Base-by-base conservation (phyloP, 1,139 yeast genomes). In the Geotrichum aggregatum region DNA sequence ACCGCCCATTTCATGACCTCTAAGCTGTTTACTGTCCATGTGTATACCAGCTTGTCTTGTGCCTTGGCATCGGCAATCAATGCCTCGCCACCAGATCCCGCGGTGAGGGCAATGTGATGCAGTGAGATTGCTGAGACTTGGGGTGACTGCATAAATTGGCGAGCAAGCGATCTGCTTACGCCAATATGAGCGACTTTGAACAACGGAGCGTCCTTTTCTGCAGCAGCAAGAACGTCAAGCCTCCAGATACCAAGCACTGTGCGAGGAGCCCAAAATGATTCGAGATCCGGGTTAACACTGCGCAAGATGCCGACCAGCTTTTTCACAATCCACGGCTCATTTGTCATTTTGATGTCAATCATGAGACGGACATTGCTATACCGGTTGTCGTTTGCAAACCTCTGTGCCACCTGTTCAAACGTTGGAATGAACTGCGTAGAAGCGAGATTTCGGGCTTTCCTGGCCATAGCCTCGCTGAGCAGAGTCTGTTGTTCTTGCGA, bases 231-330 rank as follows among this genome's bases (percentile, higher is more conserved):
- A 63, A 84, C 85, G 52, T 78, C 79, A 49, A 83, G 66, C 57
- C 79, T 73, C 98, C 98, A 92, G 33, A 91, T 69, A 0, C 98
- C 98, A 64, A 88, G 79, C 52, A 84, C 83, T 46, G 88, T 70
- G 46, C 79, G 76, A 31, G 74, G 71, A 51, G 76, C 75, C 97
- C 97, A 91, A 70, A 76, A 86, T 8, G 56, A 54, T 14, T 67
- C 62, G 38, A 79, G 54, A 63, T 84, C 83, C 21, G 71, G 63
- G 40, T 77, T 72, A 5, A 78, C 77, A 3, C 69, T 64, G 24
- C 75, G 57, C 63, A 88, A 69, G 30, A 74, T 78, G 24, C 75
- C 65, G 26, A 83, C 70, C 10, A 87, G 70, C 59, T 76, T 73
- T 45, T 76, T 74, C 52, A 83, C 68, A 3, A 89, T 73, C 50